A percentile compares a stretch with the other conserved stretches of the same genome.
Evolutionary conservation across 2,329 filamentous ascomycete species (phyloP).

Genomic region (Hypoxylon sp.): DNA sequence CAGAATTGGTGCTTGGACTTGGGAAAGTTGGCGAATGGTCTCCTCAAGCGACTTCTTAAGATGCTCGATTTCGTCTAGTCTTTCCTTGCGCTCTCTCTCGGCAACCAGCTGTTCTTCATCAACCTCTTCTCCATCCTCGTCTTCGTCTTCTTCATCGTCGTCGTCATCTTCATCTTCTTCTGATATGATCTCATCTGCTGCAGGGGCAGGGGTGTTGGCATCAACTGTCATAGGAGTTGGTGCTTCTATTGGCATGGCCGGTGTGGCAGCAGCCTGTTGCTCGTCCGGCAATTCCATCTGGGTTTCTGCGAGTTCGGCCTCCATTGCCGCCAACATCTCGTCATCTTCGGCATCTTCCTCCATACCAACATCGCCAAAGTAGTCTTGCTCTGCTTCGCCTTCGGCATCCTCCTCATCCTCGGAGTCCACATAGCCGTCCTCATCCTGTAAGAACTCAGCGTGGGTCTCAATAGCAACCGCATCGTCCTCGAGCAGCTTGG

Average conservation of each 20-base stretch:
- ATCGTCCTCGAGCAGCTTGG: constrained; percentile 80
- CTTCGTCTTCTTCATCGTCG: constrained; percentile 58
- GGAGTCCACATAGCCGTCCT: constrained; percentile 55
- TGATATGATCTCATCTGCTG: constrained; percentile 62
- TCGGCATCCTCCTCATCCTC: constrained; percentile 61
- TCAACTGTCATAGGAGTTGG: constrained; percentile 64
- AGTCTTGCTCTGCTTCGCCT: constrained; percentile 68
- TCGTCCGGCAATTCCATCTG: constrained; percentile 43
- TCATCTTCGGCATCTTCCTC: constrained; percentile 54
- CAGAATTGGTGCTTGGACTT: constrained; percentile 64
- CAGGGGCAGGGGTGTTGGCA: constrained; percentile 61
- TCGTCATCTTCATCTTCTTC: constrained; percentile 64
- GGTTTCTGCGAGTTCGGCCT: constrained; percentile 63
- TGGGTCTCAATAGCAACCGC: constrained; percentile 70
- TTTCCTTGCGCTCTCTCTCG: constrained; percentile 69
- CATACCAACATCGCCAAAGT: constrained; percentile 56
- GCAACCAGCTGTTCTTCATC: constrained; percentile 69
- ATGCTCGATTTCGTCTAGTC: constrained; percentile 61
- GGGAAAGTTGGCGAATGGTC: constrained; percentile 60
- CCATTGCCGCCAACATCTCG: constrained; percentile 64
- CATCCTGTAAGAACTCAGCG: constrained; percentile 76
- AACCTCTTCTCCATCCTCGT: constrained; percentile 68
- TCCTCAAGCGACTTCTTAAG: constrained; percentile 59
- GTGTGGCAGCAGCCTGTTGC: constrained; percentile 56
- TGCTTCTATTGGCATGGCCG: constrained; percentile 60